Base-by-base conservation (phyloP, 2,329 filamentous ascomycete species). In the Tolypocladium inflatum region DNA sequence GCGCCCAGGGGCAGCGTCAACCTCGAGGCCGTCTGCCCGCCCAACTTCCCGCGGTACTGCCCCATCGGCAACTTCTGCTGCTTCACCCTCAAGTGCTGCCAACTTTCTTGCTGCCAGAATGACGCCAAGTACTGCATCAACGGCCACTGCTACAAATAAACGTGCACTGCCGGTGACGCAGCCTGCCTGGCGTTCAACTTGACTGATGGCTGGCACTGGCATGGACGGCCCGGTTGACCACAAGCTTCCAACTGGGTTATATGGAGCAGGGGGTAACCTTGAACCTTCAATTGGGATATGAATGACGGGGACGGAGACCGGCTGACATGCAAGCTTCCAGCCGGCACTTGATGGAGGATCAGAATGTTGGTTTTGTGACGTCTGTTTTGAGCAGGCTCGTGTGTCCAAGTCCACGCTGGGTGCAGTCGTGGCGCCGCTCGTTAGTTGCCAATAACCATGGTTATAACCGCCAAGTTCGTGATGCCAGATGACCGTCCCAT, bases 41-140 rank as follows among this genome's bases (percentile, higher is more conserved):
- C 48, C 6, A n/a, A 15, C 9, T 61, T 54, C 45, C 57, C 59
- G 26, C 45, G 59, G 8, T 45, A 52, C n/a, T 61, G 57, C 58
- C 42, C 42, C 19, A 6, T 56, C 38, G 55, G 50, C 23, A 19
- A 26, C 15, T 54, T 61, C 13, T 61, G 59, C 58, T 61, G 59
- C 59, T 21, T 8, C 26, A 61, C 59, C 19, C 39, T 17, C 55
- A 61, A 61, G 54, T 61, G 59, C 55, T 61, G 59, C 54, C 1
- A 13, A 3, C 38, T 23, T n/a, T 59, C 59, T 9, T 61, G 59
- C 57, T 61, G 59, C 54, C 9, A 35, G 42, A 48, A 59, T 19
- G 41, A 17, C 10, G 57, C 59, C 37, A 41, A 8, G 8, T 61
- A 9, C 57, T 61, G 59, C 57, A 26, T 42, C 50, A n/a, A 58